Conservation (phyloP, 495 filamentous ascomycete genomes). For the Neurospora hispaniola region DNA sequence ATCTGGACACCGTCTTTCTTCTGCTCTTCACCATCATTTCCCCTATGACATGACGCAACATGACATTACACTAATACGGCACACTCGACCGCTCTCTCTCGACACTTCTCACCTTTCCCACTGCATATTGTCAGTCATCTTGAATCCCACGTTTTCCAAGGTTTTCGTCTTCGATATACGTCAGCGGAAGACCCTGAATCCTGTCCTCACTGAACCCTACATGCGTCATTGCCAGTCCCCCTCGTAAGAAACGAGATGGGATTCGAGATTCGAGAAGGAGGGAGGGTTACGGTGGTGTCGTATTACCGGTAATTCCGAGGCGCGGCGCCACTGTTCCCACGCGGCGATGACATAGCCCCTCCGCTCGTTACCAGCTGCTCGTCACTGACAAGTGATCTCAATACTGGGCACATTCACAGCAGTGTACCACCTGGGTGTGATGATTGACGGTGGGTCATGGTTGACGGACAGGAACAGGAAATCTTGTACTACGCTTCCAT, state of each 20-base stretch:
- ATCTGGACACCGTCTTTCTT: not conserved
- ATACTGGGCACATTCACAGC: not conserved
- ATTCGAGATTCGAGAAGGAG: not conserved
- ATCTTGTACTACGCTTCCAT: not conserved
- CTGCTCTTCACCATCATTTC: not conserved
- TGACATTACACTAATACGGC: not conserved
- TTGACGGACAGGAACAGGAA: not conserved
- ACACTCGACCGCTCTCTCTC: not conserved
- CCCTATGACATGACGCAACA: not conserved
- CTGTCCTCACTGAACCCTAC: not conserved
- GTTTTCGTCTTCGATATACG: not conserved
- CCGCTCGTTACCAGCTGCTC: not conserved
- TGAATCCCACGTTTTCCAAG: not conserved
- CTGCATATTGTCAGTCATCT: not conserved
- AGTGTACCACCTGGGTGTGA: not conserved
- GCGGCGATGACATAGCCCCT: not conserved
- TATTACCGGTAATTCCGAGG: not conserved
- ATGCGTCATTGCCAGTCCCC: not conserved
- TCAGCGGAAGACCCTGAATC: not conserved
- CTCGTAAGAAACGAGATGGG: not conserved
- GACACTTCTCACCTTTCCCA: not conserved
- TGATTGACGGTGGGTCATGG: not conserved
- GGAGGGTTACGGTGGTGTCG: not conserved
- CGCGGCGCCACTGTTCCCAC: not conserved
- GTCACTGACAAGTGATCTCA: not conserved